phyloP scores from a whole-genome alignment of 352 stramenopile species.

The Phytophthora citricola region DNA sequence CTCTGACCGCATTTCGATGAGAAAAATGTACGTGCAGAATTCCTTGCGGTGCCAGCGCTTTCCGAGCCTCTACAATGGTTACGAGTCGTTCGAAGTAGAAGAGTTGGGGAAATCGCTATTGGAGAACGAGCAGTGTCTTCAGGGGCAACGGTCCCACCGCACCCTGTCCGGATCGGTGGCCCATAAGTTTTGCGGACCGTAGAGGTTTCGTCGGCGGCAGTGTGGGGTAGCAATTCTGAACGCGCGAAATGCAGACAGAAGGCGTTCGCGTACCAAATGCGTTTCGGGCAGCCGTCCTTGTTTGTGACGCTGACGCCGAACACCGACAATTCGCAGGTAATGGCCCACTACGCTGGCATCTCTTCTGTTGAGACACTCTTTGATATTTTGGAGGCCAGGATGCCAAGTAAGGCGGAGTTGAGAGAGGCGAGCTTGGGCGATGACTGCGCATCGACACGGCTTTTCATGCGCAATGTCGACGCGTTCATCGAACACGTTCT shows the following conservation, averaged over 20 bases:
- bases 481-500: no score
- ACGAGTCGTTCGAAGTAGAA: neutral
- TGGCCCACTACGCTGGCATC: neutral
- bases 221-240: neutral
- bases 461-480: no score
- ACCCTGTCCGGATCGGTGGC: neutral
- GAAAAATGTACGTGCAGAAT: neutral
- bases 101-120: neutral
- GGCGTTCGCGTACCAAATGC: neutral
- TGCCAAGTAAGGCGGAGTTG: neutral
- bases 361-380: neutral
- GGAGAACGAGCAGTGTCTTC: neutral
- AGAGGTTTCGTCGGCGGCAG: neutral
- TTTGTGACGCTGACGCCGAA: neutral
- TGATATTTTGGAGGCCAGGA: neutral
- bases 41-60: neutral
- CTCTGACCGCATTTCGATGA: neutral
- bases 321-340: neutral
- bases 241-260: neutral
- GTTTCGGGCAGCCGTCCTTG: neutral
- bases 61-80: neutral
- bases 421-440: neutral
- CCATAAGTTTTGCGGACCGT: neutral
- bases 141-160: neutral
- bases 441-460: neutral